Conservation (phyloP, 352 stramenopile species). For the Phytophthora multivora region DNA sequence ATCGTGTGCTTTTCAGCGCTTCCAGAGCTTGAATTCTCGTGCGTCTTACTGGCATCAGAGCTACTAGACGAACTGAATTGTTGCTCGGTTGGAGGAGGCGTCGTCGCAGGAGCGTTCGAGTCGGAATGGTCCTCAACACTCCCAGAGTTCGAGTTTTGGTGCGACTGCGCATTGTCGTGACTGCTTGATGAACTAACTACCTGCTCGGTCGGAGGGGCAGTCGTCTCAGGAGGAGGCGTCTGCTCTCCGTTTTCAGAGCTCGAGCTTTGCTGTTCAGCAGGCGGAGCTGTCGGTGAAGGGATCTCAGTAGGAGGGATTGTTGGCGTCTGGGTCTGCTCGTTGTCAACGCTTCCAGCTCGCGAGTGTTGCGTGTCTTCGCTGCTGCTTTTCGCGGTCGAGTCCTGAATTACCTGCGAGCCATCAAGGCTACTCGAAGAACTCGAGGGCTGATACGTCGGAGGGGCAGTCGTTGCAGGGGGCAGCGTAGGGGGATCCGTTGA, state of each 20-base stretch:
- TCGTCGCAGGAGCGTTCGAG: not conserved
- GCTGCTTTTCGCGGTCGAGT: not conserved
- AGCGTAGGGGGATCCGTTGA: constrained; percentile 3
- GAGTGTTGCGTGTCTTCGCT: constrained; percentile 7
- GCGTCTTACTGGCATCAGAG: not conserved
- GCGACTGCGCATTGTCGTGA: not conserved
- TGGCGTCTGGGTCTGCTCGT: constrained; percentile 1
- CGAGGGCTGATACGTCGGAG: not conserved
- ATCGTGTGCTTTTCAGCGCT: not conserved
- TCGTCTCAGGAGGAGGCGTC: not conserved
- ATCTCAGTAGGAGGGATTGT: not conserved
- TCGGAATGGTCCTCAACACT: not conserved
- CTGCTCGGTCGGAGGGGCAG: not conserved
- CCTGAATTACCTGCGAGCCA: not conserved
- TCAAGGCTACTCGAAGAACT: not conserved
- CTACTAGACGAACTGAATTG: not conserved
- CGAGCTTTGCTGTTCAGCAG: not conserved
- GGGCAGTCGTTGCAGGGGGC: constrained; percentile 3
- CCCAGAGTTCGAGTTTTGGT: not conserved
- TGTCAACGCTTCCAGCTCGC: not conserved
- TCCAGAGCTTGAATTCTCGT: not conserved
- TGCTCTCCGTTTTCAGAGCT: not conserved
- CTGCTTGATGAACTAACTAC: not conserved
- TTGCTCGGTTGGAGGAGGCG: not conserved
- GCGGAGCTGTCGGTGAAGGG: constrained; percentile 2